Evolutionary conservation across 306 rosid species (phyloP).

Genomic region (Lithocarpus polystachyus): DNA sequence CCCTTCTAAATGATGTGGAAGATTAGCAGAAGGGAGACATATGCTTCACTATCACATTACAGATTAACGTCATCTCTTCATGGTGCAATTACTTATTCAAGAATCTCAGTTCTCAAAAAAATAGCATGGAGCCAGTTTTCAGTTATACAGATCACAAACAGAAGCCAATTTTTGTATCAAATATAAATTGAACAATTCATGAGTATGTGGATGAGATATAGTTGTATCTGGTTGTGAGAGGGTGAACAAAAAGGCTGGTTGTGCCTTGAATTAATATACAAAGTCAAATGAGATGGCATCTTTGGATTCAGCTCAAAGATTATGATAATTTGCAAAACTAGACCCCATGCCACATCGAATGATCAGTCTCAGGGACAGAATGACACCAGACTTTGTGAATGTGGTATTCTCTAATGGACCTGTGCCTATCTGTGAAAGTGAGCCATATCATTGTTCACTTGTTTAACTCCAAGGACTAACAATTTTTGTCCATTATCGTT

Average conservation of each 20-base stretch:
- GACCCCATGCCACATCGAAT: background rate
- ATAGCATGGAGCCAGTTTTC: background rate
- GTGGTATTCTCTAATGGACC: too few species aligned
- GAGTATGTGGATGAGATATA: background rate
- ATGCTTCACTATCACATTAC: conserved; percentile 6
- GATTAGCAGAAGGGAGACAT: conserved; percentile 25
- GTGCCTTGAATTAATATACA: background rate
- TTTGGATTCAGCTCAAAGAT: background rate
- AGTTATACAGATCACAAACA: background rate
- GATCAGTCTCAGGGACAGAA: background rate
- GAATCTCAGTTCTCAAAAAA: background rate
- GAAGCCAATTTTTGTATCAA: background rate
- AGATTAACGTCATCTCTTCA: background rate
- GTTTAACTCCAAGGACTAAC: background rate
- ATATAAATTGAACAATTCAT: background rate
- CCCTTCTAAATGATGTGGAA: conserved; percentile 30
- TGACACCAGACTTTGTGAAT: background rate
- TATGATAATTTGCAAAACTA: background rate
- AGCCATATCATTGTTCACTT: background rate
- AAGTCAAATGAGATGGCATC: background rate
- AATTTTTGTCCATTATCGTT: background rate
- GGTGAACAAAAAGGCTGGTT: background rate
- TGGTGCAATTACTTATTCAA: background rate
- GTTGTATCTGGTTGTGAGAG: background rate
- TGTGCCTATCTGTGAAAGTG: too few species aligned